These are phyloP conservation scores for Penicillium italicum DNA, from an alignment of 2,329 filamentous ascomycete species.

Conservation along the genomic window DNA sequence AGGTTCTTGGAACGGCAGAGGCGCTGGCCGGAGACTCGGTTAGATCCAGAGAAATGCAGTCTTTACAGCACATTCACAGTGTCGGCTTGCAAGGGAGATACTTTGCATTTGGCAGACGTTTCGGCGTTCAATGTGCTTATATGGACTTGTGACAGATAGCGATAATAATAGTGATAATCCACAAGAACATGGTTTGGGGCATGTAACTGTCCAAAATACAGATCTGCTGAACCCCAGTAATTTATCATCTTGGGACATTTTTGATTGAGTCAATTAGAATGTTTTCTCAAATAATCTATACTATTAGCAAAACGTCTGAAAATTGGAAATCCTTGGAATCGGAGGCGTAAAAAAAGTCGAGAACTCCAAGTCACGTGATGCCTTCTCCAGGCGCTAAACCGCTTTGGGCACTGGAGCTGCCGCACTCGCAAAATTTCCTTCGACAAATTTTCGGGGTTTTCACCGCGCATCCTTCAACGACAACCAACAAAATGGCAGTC, in stretches of 20 bases:
- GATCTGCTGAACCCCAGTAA: neutral
- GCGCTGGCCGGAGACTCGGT: constrained; percentile 41
- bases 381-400: constrained; percentile 17
- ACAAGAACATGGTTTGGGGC: neutral
- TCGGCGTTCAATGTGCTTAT: neutral
- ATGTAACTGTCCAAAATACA: neutral
- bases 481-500: constrained; percentile 34
- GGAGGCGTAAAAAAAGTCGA: constrained; percentile 3
- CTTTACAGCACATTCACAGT: neutral
- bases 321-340: neutral
- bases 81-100: neutral
- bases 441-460: constrained; percentile 23
- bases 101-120: neutral
- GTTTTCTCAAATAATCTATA: neutral
- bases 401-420: constrained; percentile 20
- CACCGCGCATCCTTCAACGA: constrained; percentile 22
- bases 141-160: neutral
- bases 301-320: neutral
- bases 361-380: constrained; percentile 10
- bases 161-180: constrained; percentile 5
- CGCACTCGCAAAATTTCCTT: constrained; percentile 30
- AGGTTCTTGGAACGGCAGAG: constrained; percentile 38
- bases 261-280: neutral
- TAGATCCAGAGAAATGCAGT: neutral
- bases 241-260: neutral